A percentile compares a stretch with the other conserved stretches of the same genome.
Evolutionary conservation across 306 rosid species (phyloP).

Genomic region (Rosa multiflora): DNA sequence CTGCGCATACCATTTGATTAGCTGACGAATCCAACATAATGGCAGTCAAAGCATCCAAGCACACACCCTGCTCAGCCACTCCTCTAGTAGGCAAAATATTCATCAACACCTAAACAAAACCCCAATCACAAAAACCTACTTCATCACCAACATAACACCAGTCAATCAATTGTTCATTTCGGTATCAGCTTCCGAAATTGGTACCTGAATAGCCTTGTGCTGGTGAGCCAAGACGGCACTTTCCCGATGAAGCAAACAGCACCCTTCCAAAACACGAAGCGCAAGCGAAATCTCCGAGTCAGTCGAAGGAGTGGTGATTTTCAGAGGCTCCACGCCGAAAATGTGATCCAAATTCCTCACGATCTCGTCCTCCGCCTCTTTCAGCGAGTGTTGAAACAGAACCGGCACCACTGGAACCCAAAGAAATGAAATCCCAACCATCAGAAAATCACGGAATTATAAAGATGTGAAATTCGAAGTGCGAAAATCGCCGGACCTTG

Average conservation of each 20-base stretch:
- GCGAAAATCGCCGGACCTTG: slow-evolving; percentile 43
- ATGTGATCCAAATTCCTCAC: slow-evolving; percentile 62
- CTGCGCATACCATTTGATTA: slow-evolving; percentile 77
- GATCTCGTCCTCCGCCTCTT: slow-evolving; percentile 53
- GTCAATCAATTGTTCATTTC: neutral
- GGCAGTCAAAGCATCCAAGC: slow-evolving; percentile 83
- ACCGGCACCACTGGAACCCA: slow-evolving; percentile 71
- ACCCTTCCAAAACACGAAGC: slow-evolving; percentile 36
- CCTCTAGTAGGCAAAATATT: slow-evolving; percentile 75
- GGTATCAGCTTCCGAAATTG: neutral
- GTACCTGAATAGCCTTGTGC: slow-evolving; percentile 39
- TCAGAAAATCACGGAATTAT: neutral
- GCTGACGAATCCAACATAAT: slow-evolving; percentile 85
- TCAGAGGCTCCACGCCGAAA: slow-evolving; percentile 70
- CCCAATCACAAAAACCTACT: neutral
- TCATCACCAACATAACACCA: neutral
- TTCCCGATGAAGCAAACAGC: slow-evolving; percentile 33
- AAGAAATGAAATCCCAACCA: neutral
- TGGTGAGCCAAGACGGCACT: slow-evolving; percentile 31
- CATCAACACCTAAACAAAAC: slow-evolving; percentile 66
- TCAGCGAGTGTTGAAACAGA: slow-evolving; percentile 72
- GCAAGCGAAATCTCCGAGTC: slow-evolving; percentile 29
- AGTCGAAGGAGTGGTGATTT: slow-evolving; percentile 55
- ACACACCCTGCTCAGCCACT: slow-evolving; percentile 81
- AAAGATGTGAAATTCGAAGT: neutral